phyloP scores from a whole-genome alignment of 73 alveolate genomes.

The Stentor roeselii region DNA sequence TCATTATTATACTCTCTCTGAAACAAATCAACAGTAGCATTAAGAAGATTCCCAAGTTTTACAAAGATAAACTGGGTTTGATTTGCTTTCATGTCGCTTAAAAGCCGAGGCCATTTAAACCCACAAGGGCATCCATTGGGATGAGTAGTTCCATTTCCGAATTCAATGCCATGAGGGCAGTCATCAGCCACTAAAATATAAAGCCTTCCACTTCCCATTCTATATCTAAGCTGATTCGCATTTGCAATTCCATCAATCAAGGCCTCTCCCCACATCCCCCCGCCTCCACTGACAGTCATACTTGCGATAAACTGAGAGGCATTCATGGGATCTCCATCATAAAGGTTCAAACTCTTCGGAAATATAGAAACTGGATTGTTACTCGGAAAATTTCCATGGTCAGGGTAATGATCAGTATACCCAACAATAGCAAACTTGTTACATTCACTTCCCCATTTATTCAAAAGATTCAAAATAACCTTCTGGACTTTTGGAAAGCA shows the following conservation, averaged over 20 bases:
- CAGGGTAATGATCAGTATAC: slow-evolving; percentile 18
- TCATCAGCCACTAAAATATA: slow-evolving; percentile 3
- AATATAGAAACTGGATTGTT: slow-evolving; percentile 16
- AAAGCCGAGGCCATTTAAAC: background rate
- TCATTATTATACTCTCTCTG: background rate
- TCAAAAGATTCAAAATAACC: background rate
- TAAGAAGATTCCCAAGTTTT: background rate
- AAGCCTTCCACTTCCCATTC: background rate
- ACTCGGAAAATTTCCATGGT: background rate
- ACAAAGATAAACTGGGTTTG: background rate
- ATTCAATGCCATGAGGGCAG: slow-evolving; percentile 16
- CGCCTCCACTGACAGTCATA: too few relatives aligned
- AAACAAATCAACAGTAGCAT: background rate
- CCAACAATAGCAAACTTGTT: slow-evolving; percentile 25
- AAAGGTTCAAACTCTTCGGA: background rate
- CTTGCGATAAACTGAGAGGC: background rate
- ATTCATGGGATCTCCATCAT: background rate
- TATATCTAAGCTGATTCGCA: background rate
- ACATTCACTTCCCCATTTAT: background rate
- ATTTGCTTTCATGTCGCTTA: background rate
- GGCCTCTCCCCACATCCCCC: background rate
- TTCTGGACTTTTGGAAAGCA: background rate
- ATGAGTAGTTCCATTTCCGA: slow-evolving; percentile 7
- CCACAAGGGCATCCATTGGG: slow-evolving; percentile 29
- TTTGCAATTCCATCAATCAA: background rate